These are phyloP conservation scores for Pseudozyma tsukubaensis DNA, from an alignment of 1,284 basidiomycete species.

Conservation along the genomic window DNA sequence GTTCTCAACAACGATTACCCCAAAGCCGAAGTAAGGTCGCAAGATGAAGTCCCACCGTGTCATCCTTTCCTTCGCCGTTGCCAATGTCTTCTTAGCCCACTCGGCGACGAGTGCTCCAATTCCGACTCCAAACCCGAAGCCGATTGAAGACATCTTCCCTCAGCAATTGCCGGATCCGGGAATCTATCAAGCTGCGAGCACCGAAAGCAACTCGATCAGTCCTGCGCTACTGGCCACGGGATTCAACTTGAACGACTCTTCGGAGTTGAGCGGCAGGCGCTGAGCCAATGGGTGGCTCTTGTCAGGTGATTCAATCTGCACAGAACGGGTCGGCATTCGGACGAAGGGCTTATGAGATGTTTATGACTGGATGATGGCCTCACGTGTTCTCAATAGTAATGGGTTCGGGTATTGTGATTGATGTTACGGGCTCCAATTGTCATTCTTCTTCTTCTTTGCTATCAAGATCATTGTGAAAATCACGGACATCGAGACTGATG, in stretches of 20 bases:
- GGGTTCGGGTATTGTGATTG: too few species aligned
- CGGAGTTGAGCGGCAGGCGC: constrained; percentile 10
- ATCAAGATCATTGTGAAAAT: too few species aligned
- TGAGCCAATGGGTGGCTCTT: not conserved
- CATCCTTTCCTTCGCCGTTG: not conserved
- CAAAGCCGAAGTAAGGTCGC: constrained; percentile 1
- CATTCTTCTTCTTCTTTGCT: too few species aligned
- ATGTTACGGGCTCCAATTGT: too few species aligned
- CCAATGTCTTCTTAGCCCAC: constrained; percentile 4
- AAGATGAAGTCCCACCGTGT: constrained; percentile 22
- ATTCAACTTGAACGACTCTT: constrained; percentile 29
- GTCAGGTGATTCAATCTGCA: not conserved
- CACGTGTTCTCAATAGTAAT: not conserved
- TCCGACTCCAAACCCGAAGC: constrained; percentile 27
- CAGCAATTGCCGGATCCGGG: constrained; percentile 23
- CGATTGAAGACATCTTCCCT: constrained; percentile 40
- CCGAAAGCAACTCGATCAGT: constrained; percentile 6
- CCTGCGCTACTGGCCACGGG: constrained; percentile 20
- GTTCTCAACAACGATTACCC: not conserved
- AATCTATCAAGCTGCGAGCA: not conserved
- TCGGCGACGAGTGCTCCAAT: constrained; percentile 12
- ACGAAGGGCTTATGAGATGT: constrained; percentile 1
- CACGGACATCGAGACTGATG: too few species aligned
- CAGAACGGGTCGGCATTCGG: not conserved
- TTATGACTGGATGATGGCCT: not conserved